Evolutionary conservation across 2,329 filamentous ascomycete genomes (phyloP), one percentile per base, ranked within the genome.

Genomic region (Alternaria angustiovoidea): DNA sequence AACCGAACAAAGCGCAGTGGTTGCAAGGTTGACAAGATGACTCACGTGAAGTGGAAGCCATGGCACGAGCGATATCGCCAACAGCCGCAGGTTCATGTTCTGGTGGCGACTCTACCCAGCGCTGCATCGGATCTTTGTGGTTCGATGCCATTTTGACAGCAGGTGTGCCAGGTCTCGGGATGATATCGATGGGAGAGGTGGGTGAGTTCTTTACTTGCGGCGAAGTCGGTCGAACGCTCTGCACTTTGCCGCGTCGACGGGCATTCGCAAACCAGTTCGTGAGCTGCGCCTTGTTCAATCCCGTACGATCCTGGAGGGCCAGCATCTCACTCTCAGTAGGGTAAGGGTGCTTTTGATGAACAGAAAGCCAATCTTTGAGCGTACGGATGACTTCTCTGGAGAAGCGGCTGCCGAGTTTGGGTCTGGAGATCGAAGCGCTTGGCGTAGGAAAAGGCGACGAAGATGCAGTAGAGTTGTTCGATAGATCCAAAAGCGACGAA

Each of bases 261-360:
- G 72, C 68, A 34, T 74, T 74, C 5, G 71, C 70, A 20, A 74
- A 72, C 72, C 72, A 74, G 8, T 72, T 74, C 5, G 65, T 59
- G 2, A 74, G 65, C 14, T 74, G 72, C 2, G 64, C 64, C 36
- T 64, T 69, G 44, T 68, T 73, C 11, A 74, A 44, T 2, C 71
- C 72, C 24, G 71, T 73, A 0, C 65, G 61, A 4, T 59, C 57
- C 26, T 69, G 62, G 2, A 74, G 59, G 5, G 62, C 32, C 3
- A 55, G 38, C 59, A 70, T 66, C 30, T 74, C 68, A 12, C 66
- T 57, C 7, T 67, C 67, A 16, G 53, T 65, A 1, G 71, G 71
- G 26, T 74, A 74, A 7, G 71, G 71, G 44, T 70, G 61, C 7
- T 62, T 51, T 14, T 64, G 63, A 46, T 73, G 70, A 51, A 63